Evolutionary conservation across 192 early-diverging fungal genomes (phyloP), one percentile per base, ranked within the genome.

Genomic region (Haplosporangium gracile): DNA sequence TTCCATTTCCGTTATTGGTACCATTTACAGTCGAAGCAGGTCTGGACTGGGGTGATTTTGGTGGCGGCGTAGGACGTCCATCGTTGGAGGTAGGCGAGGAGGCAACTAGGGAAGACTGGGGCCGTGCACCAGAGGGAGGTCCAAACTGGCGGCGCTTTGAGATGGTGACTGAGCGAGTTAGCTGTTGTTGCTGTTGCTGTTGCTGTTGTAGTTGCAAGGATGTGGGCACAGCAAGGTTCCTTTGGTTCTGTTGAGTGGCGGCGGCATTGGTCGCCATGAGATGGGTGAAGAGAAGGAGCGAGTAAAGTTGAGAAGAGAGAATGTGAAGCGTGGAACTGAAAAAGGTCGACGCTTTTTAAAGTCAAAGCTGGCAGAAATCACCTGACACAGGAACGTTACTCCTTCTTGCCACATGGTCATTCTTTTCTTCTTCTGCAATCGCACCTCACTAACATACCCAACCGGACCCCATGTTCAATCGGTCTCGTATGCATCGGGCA

Each of bases 141-240:
- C 83, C 83, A 65, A 85, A 85, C 68, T 85, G 83, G 26, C 83
- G 83, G 34, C 83, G 83, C 34, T 70, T 69, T 4, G 68, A 72
- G 34, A 80, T 76, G 45, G 83, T 80, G 20, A 74, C 34, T n/a
- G 79, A 69, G 16, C 72, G 71, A 70, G 72, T 65, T 65, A 29
- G 11, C 10, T 7, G 72, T 8, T 69, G 71, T 32, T 45, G 75
- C 20, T 39, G 24, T 5, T 24, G 70, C 39, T 55, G 39, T 22
- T 65, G 43, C 29, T 51, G 43, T 2, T 82, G 70, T 38, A 34
- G 76, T 24, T 83, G 77, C 57, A 68, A 65, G 5, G 77, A 60
- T 18, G 78, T n/a, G 18, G 83, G 77, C 3, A 51, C 68, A 18
- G 71, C 60, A 65, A 65, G 26, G 11, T 3, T 53, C 40, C 57